phyloP scores from a whole-genome alignment of 768 basidiomycete species.

The Suillus cothurnatus region DNA sequence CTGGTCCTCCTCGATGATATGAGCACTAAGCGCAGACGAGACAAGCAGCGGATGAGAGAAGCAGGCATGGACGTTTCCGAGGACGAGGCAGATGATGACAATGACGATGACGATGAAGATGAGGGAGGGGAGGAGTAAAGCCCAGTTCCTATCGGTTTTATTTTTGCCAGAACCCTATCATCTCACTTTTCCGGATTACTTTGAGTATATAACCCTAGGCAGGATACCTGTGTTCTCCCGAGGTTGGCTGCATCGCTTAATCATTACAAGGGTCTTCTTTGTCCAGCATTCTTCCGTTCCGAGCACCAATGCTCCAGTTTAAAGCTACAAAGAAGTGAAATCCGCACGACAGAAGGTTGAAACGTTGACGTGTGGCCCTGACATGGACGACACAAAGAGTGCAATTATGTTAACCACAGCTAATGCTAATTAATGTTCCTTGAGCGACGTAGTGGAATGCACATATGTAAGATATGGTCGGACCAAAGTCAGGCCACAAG shows the following conservation, averaged over 20 bases:
- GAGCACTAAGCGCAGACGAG: slow-evolving; percentile 78
- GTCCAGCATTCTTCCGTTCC: background rate
- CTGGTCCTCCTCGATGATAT: slow-evolving; percentile 93
- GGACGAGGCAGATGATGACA: slow-evolving; percentile 82
- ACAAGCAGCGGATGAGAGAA: slow-evolving; percentile 76
- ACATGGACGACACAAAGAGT: background rate
- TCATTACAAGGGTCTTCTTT: background rate
- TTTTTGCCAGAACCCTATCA: background rate
- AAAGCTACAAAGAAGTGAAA: background rate
- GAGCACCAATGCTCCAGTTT: background rate
- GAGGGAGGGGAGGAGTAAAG: slow-evolving; percentile 24
- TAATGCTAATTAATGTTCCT: background rate
- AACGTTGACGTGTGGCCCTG: too few relatives aligned
- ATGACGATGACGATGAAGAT: slow-evolving; percentile 46
- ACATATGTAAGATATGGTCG: background rate
- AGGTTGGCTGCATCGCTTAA: background rate
- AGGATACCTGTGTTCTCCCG: background rate
- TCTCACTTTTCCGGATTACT: background rate
- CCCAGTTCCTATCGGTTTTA: background rate
- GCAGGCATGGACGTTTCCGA: slow-evolving; percentile 89
- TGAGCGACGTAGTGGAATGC: too few relatives aligned
- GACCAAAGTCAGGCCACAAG: too few relatives aligned
- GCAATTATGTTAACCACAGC: background rate
- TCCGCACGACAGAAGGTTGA: background rate
- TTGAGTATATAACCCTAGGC: background rate